These are phyloP conservation scores for Microbotryomycetes sp. DNA, from an alignment of 1,284 basidiomycete genomes.

Conservation along the genomic window DNA sequence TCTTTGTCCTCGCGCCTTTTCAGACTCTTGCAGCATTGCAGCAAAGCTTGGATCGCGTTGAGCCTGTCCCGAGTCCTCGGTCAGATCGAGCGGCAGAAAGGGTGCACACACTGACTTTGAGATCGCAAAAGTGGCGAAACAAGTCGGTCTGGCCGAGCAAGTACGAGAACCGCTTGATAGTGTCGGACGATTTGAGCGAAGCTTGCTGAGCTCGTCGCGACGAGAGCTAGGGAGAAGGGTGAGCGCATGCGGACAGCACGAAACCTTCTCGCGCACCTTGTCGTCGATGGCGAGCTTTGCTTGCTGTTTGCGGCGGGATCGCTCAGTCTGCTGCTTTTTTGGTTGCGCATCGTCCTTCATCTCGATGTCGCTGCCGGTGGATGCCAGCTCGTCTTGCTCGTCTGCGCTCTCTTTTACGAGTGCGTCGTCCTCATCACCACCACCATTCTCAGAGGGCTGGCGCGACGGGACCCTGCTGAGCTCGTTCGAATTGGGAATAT, in stretches of 20 bases:
- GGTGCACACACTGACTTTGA: constrained; percentile 63
- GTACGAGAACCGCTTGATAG: constrained; percentile 90
- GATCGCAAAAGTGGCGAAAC: constrained; percentile 91
- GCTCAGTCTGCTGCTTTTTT: constrained; percentile 69
- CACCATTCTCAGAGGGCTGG: constrained; percentile 2
- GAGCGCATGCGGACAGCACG: background rate
- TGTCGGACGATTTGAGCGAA: constrained; percentile 65
- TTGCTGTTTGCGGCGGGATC: constrained; percentile 13
- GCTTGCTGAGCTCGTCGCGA: constrained; percentile 13
- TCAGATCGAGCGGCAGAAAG: background rate
- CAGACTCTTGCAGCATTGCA: constrained; percentile 61
- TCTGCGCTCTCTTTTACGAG: constrained; percentile 2
- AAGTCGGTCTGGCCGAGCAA: constrained; percentile 90
- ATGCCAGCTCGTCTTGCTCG: constrained; percentile 21
- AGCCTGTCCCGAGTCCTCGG: constrained; percentile 52
- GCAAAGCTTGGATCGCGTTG: constrained; percentile 92
- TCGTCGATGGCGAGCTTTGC: constrained; percentile 21
- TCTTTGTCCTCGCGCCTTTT: constrained; percentile 64
- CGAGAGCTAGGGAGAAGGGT: constrained; percentile 6
- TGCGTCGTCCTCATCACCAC: background rate
- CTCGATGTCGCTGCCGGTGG: constrained; percentile 12
- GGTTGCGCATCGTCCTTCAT: constrained; percentile 48
- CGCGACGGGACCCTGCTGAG: constrained; percentile 21
- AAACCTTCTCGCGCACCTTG: constrained; percentile 48
- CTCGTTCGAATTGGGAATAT: constrained; percentile 29